Base-by-base conservation (phyloP, 2,329 filamentous ascomycete species). In the Trichophyton schoenleinii region DNA sequence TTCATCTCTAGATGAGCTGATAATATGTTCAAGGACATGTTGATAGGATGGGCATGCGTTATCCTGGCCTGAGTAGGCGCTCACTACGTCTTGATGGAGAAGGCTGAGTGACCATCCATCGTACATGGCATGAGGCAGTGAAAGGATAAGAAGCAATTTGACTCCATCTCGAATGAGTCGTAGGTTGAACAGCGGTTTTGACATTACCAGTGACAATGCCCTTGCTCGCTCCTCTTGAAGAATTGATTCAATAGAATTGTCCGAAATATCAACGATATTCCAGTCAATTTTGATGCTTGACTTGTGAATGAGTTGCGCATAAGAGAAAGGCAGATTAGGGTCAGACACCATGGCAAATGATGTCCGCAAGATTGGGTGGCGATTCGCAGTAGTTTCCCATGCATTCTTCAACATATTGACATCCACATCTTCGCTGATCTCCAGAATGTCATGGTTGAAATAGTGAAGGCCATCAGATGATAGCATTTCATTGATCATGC, bases 121-220 rank as follows among this genome's bases (percentile, higher is more conserved):
- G 66, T 96, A 96, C 20, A 96, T 78, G 1, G 91, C 89, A 72
- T 96, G 91, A 0, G 91, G 82, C 44, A 96, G 84, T 0, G 89
- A 91, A 0, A 96, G 70, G 3, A 83, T 62, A n/a, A 84, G 67
- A 61, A 79, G 80, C 2, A 60, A 69, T 15, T 73, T 69, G 4
- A 64, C 58, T 0, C 68, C 61, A 20, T 73, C 68, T 15, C 70
- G 64, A 20, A 78, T 66, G 3, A 78, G 58, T 2, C 71, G 73
- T 13, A 83, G 60, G 15, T 72, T 13, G 63, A 66, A 2, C 63
- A 73, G 0, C 71, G 69, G 4, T 63, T 67, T 2, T 72, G 73
- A 59, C 15, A 60, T 28, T 36, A 25, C 20, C 55, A 64, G 53
- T 52, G 63, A 36, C 49, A 60, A 36, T 61, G 64, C 62, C 65